Evolutionary conservation across 2,329 filamentous ascomycete genomes (phyloP), one percentile per base, ranked within the genome.

Genomic region (Sporothrix pseudoabietina): DNA sequence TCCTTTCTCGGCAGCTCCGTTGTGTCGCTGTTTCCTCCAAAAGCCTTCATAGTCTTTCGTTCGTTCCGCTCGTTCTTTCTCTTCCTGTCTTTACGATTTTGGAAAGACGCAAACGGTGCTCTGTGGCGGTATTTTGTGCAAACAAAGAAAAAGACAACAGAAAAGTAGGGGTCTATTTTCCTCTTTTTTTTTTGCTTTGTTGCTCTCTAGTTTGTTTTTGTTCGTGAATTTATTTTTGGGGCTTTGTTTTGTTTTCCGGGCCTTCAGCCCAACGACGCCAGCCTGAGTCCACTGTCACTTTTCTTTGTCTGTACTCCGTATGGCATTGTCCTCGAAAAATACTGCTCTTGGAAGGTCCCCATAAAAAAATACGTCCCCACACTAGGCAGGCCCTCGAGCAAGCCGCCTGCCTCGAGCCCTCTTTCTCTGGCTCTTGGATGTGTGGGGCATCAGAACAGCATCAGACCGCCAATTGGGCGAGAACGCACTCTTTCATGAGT

Each of bases 1-100:
- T n/a, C 12, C 66, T 70, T 35, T 71, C 55, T 69, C 47, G 66
- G 66, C 69, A 59, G 69, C 35, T n/a, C 69, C 52, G 35, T 63
- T 71, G 52, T 26, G 52, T 61, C 14, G 52, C 41, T 47, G 26
- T 61, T 71, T 49, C 66, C 47, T n/a, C 61, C 61, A 12, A 68
- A 7, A 8, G 14, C 14, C 10, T 49, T 49, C 10, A n/a, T n/a
- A 3, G 10, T 30, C 55, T 35, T 61, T 63, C 49, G 3, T 9
- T 14, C 1, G 39, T 26, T 26, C 8, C 10, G 39, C 16, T 32
- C 44, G 26, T 26, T 22, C n/a, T 44, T 65, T 22, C 22, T 44
- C 10, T 22, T 26, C 16, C 39, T 41, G 19, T 26, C 9, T 65
- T 65, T 19, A 4, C n/a, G 19, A 10, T 54, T 54, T 22, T 63